Base-by-base conservation (phyloP, 2,329 filamentous ascomycete species). In the Triangularia verruculosa region DNA sequence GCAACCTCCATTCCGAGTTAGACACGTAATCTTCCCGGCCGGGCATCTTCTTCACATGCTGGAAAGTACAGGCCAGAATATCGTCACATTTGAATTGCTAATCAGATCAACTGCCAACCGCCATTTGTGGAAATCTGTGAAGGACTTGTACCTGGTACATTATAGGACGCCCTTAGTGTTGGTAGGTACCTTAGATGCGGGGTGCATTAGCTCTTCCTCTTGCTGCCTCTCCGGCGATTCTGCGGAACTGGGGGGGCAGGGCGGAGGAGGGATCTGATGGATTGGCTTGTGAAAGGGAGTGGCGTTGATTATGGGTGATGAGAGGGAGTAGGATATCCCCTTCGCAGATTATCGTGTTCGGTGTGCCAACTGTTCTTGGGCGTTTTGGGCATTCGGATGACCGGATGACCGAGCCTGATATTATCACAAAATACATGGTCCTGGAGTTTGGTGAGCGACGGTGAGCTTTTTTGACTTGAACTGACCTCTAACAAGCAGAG, bases 171-270 rank as follows among this genome's bases (percentile, higher is more conserved):
- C 39, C 39, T 8, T 47, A 47, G 39, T 12, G 39, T 20, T 8
- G 39, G 6, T 17, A 20, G 17, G n/a, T 15, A n/a, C n/a, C n/a
- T n/a, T n/a, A 25, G 56, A 43, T 58, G 56, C 56, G 56, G 56
- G 56, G 56, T 58, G 32, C 56, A 58, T 58, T 39, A 58, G 56
- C 17, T 58, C 32, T 58, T 43, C 9, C 56, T 39, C 25, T 43
- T 22, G 22, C 22, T 27, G 56, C 11, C 32, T 39, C 17, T n/a
- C 56, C 47, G 17, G 22, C 13, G 20, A 3, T 25, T 25, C 39
- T 27, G 2, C 13, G 20, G 13, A 27, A 2, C n/a, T 9, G 5
- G 11, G 54, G 12, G 12, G 30, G 3, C 8, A 24, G 11, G 22
- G 2, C 17, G 13, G 20, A 25, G 39, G 32, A 47, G 30, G 56